Conservation (phyloP, 768 basidiomycete genomes). For the Collybiopsis luxurians region DNA sequence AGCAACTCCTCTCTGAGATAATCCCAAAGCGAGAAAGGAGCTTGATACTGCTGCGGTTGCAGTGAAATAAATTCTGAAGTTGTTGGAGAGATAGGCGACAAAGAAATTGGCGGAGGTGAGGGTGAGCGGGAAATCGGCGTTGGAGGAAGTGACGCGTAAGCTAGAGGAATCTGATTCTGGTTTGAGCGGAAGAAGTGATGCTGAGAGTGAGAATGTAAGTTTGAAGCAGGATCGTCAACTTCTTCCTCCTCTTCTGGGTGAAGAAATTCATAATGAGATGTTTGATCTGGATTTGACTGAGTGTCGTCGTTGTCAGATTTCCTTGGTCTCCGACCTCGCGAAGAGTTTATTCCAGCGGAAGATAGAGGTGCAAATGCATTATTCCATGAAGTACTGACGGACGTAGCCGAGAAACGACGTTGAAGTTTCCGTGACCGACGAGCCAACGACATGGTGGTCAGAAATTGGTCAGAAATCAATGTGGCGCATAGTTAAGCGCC, state of each 20-base stretch:
- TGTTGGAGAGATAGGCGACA: conserved; percentile 13
- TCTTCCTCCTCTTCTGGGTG: not conserved
- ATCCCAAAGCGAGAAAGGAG: conserved; percentile 86
- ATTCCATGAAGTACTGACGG: conserved; percentile 1
- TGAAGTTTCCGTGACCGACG: not conserved
- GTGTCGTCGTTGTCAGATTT: not conserved
- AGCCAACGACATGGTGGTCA: conserved; percentile 1
- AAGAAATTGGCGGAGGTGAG: conserved; percentile 5
- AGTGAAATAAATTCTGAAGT: conserved; percentile 10
- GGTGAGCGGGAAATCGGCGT: conserved; percentile 12
- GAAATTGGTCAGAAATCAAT: no score
- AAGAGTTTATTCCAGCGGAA: not conserved
- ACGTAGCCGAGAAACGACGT: conserved; percentile 3
- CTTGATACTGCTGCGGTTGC: conserved; percentile 17
- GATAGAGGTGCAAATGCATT: conserved; percentile 3
- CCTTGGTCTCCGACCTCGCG: not conserved
- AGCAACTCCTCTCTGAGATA: conserved; percentile 86
- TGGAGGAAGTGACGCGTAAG: conserved; percentile 12
- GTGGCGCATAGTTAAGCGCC: no score
- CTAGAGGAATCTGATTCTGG: not conserved
- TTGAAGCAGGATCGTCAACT: not conserved
- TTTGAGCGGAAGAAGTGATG: not conserved
- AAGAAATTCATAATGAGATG: not conserved
- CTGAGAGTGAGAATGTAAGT: not conserved
- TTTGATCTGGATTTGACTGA: not conserved